phyloP scores from a whole-genome alignment of 495 filamentous ascomycete species.

The Neurospora sp. region DNA sequence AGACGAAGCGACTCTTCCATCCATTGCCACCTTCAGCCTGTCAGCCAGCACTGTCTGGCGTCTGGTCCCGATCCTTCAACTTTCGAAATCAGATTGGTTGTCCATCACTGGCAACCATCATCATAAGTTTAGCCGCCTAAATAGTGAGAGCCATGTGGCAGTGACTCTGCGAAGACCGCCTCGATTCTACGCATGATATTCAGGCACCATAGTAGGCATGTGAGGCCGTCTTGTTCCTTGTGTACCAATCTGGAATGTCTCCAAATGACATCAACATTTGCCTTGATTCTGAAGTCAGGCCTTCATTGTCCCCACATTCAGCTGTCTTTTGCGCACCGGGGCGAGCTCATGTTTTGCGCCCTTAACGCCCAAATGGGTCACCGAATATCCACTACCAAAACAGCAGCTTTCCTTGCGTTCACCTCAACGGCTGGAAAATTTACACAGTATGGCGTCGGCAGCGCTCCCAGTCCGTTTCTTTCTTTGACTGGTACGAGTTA shows the following conservation, averaged over 20 bases:
- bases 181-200: neutral
- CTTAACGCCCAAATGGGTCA: constrained; percentile 9
- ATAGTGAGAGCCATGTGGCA: neutral
- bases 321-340: neutral
- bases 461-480: neutral
- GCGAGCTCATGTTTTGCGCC: neutral
- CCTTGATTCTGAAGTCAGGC: neutral
- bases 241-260: neutral
- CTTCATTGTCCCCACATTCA: neutral
- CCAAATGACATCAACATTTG: neutral
- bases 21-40: neutral
- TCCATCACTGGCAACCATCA: neutral
- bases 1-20: neutral
- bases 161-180: neutral
- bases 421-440: neutral
- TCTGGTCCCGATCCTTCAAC: neutral
- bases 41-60: neutral
- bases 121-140: neutral
- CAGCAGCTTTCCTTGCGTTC: neutral
- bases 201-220: neutral
- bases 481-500: neutral
- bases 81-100: neutral
- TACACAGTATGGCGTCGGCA: neutral
- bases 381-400: constrained; percentile 5
- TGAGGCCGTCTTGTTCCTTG: neutral